A percentile compares a stretch with the other conserved stretches of the same genome.
Conservation (phyloP, 495 filamentous ascomycete genomes). For the Cetradonia linearis region DNA sequence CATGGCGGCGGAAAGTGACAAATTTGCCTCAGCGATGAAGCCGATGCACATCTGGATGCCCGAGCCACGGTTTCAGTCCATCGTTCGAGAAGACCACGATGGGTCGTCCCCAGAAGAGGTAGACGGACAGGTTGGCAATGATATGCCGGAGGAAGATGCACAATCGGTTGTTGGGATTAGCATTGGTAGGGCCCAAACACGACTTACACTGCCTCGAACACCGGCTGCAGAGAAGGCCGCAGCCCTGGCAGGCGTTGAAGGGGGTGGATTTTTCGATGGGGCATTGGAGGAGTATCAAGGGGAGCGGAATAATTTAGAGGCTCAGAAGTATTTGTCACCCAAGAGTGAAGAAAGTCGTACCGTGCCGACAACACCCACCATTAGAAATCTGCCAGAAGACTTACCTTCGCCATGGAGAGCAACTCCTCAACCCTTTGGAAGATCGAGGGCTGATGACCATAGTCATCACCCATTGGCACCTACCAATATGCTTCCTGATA, state of each 20-base stretch:
- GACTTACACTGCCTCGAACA: conserved; percentile 59
- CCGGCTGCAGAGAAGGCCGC: conserved; percentile 66
- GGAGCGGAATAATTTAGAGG: neutral
- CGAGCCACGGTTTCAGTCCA: neutral
- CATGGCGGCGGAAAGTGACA: neutral
- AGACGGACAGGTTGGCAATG: conserved; percentile 9
- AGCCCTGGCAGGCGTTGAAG: conserved; percentile 49
- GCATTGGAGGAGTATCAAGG: neutral
- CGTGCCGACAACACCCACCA: conserved; percentile 13
- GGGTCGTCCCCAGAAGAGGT: conserved; percentile 12
- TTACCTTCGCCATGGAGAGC: conserved; percentile 45
- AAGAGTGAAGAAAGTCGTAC: conserved; percentile 25
- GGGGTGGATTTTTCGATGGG: conserved; percentile 43
- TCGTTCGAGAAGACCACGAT: neutral
- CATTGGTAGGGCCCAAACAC: conserved; percentile 60
- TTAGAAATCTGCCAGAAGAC: conserved; percentile 22
- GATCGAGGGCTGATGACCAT: conserved; percentile 27
- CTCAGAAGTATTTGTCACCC: conserved; percentile 11
- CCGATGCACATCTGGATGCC: neutral
- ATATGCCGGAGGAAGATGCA: conserved; percentile 13
- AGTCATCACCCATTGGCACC: conserved; percentile 35
- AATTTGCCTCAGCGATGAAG: neutral
- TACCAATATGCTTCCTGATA: conserved; percentile 32
- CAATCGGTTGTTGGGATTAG: conserved; percentile 59
- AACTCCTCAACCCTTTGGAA: conserved; percentile 35